Base-by-base conservation (phyloP, 768 basidiomycete species). In the Pisolithus microcarpus region DNA sequence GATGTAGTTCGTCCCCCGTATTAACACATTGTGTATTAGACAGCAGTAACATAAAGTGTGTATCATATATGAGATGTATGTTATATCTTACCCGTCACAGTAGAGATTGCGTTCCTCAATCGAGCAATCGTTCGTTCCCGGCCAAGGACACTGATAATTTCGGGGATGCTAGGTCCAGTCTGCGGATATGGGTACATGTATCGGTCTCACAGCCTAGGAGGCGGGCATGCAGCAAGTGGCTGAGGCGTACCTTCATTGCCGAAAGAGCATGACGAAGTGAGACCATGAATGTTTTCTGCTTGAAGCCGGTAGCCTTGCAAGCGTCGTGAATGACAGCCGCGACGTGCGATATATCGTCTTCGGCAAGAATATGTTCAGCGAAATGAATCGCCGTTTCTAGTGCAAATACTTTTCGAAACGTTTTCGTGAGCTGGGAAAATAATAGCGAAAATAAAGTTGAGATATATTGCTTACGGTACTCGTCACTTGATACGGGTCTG, bases 191-290 rank as follows among this genome's bases (percentile, higher is more conserved):
- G 30, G 10, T 28, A 28, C 28, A 9, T 28, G 16, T 7, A 9
- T 23, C 38, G 11, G 38, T n/a, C 21, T 4, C 3, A 30, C 7
- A 13, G 9, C 13, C 18, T 9, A 6, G 26, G 26, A 6, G 26
- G 4, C 5, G 26, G 5, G 26, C 26, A 26, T 7, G 26, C 4
- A 26, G 26, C 9, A 4, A 40, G 5, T 26, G 38, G 30, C 23
- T 7, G 34, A 13, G 6, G n/a, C 75, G n/a, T 50, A 86, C 93
- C 80, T 88, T 91, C 71, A 82, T 79, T 2, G 84, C 93, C 1
- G 86, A 92, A 57, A 96, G 63, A 3, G 85, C 87, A 61, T 88
- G 80, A 48, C 94, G 70, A 46, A 95, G 65, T 0, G 80, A 76
- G 1, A 77, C 84, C 82, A 93, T 84, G 57, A 90, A 80, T 19